These are phyloP conservation scores for Candida albicans DNA, from an alignment of 1,139 yeast genomes.

Conservation along the genomic window DNA sequence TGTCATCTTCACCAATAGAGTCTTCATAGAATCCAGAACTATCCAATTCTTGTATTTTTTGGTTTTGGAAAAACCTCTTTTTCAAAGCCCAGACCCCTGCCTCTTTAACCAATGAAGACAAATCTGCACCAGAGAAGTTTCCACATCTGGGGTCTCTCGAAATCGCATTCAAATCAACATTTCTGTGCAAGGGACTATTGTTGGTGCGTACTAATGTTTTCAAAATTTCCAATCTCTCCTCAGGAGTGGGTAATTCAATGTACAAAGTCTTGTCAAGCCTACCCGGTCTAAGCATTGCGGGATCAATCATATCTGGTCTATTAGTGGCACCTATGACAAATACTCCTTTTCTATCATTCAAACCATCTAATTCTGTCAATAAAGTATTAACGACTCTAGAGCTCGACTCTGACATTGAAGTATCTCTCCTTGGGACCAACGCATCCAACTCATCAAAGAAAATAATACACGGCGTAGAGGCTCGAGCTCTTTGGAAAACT, in stretches of 20 bases:
- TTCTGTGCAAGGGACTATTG: slow-evolving; percentile 69
- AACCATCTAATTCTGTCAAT: slow-evolving; percentile 90
- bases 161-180: slow-evolving; percentile 60
- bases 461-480: slow-evolving; percentile 92
- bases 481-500: slow-evolving; percentile 91
- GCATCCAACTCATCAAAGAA: slow-evolving; percentile 97
- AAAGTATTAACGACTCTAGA: slow-evolving; percentile 93
- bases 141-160: slow-evolving; percentile 79
- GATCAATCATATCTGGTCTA: slow-evolving; percentile 97
- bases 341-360: slow-evolving; percentile 88
- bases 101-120: slow-evolving; percentile 87
- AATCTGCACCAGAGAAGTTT: slow-evolving; percentile 94
- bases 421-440: slow-evolving; percentile 89
- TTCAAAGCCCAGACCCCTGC: slow-evolving; percentile 90
- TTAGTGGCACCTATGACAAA: slow-evolving; percentile 97
- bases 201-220: slow-evolving; percentile 70
- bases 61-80: slow-evolving; percentile 57
- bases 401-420: slow-evolving; percentile 83
- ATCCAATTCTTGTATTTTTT: slow-evolving; percentile 51
- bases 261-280: slow-evolving; percentile 90
- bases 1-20: slow-evolving; percentile 31
- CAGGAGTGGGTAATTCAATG: slow-evolving; percentile 80
- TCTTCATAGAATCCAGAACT: slow-evolving; percentile 39
- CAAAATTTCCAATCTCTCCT: slow-evolving; percentile 79
- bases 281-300: slow-evolving; percentile 98